Percentiles rank a stretch among this genome's conserved stretches.
Evolutionary conservation across 495 filamentous ascomycete species (phyloP).

Genomic region (Podospora sp.): DNA sequence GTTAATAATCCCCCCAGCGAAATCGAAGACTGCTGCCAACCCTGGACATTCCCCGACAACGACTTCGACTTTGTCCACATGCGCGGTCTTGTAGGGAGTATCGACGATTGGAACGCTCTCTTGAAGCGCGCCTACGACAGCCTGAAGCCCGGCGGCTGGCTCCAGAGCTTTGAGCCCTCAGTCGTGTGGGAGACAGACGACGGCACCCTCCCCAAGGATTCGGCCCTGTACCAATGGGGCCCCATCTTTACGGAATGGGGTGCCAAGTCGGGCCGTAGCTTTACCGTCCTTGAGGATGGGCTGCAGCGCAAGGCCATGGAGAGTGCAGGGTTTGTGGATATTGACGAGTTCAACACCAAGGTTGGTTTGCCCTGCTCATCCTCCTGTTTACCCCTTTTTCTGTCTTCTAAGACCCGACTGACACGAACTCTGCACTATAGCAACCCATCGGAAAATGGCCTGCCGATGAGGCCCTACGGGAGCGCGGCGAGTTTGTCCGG

Average conservation of each 20-base stretch:
- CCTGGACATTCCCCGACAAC: slow-evolving; percentile 50
- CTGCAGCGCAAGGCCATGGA: slow-evolving; percentile 42
- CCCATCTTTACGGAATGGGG: slow-evolving; percentile 26
- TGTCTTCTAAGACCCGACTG: too few relatives aligned
- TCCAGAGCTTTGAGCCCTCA: slow-evolving; percentile 34
- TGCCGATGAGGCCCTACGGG: background rate
- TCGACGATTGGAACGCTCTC: slow-evolving; percentile 56
- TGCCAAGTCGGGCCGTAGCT: slow-evolving; percentile 19
- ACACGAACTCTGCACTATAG: background rate
- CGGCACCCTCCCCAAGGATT: slow-evolving; percentile 20
- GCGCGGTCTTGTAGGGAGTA: slow-evolving; percentile 52
- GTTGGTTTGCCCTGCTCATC: background rate
- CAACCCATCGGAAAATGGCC: slow-evolving; percentile 2
- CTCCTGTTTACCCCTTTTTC: too few relatives aligned
- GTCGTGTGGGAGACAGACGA: slow-evolving; percentile 26
- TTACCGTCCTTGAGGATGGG: slow-evolving; percentile 32
- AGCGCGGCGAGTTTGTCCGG: background rate
- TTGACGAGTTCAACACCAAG: slow-evolving; percentile 27
- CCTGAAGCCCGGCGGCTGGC: slow-evolving; percentile 32
- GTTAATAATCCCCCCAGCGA: slow-evolving; percentile 25
- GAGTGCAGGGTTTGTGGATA: slow-evolving; percentile 50
- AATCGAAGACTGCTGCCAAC: slow-evolving; percentile 52
- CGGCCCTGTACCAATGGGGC: slow-evolving; percentile 26
- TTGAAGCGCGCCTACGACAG: slow-evolving; percentile 37
- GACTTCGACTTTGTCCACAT: slow-evolving; percentile 64